phyloP scores from a whole-genome alignment of 2,329 filamentous ascomycete genomes.

The Apiospora pterosperma region DNA sequence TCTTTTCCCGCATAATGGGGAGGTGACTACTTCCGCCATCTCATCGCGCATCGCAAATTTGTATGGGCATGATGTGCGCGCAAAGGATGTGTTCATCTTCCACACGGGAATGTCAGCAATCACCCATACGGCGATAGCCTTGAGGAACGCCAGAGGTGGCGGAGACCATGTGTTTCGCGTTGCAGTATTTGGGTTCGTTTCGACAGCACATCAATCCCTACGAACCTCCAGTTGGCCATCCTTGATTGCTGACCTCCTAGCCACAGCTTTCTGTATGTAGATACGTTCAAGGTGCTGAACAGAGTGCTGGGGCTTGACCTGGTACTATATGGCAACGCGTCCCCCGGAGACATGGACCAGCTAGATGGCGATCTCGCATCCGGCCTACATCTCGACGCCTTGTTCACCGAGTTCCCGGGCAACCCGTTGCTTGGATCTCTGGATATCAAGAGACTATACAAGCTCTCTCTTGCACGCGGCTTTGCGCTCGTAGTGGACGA shows the following conservation, averaged over 20 bases:
- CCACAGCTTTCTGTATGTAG: conserved; percentile 98
- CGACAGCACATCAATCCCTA: neutral
- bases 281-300: conserved; percentile 89
- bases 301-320: conserved; percentile 88
- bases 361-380: conserved; percentile 66
- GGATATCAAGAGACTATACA: conserved; percentile 76
- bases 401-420: conserved; percentile 94
- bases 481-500: conserved; percentile 93
- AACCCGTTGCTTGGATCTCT: conserved; percentile 87
- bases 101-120: neutral
- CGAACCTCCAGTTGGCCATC: neutral
- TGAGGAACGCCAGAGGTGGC: neutral
- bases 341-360: conserved; percentile 75
- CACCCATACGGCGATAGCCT: neutral
- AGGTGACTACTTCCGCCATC: neutral
- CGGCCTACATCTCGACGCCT: conserved; percentile 73
- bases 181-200: neutral
- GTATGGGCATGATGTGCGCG: neutral
- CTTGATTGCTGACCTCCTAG: conserved; percentile 38
- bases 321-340: conserved; percentile 67
- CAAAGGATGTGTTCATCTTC: neutral
- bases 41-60: neutral
- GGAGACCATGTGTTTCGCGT: neutral
- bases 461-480: conserved; percentile 75
- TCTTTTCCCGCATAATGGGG: neutral